Base-by-base conservation (phyloP, 257 asterid species). In the Verbena officinalis region DNA sequence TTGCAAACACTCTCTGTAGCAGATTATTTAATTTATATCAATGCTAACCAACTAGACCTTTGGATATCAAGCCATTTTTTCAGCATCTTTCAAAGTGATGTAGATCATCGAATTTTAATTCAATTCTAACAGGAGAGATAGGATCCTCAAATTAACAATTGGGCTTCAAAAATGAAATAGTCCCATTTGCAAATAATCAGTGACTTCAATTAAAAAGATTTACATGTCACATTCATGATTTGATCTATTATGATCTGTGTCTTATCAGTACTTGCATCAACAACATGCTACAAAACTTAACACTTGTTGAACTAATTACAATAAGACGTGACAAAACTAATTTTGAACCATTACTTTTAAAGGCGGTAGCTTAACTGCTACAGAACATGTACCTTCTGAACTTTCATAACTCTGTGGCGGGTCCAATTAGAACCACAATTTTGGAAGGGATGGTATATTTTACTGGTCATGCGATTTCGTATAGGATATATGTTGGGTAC, bases 11-110 rank as follows among this genome's bases (percentile, higher is more conserved):
- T 67, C n/a, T n/a, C 22, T 38, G 30, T 34, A 21, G 12, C 46
- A 59, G 45, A 48, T 22, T 59, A 20, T n/a, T n/a, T 68, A 44
- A 55, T 54, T 66, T 16, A 7, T 21, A 54, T 52, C 48, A 20
- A 15, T 10, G 31, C 13, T 55, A 27, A 51, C 15, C 19, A 30
- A 38, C 14, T 19, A 3, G 17, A 4, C 21, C 11, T 15, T 16
- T 65, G 59, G 22, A 16, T 39, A 21, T 9, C 12, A 23, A 4
- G 59, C 22, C 15, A 19, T 21, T 22, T 7, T 15, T 21, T 21
- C 48, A 44, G 51, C 30, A 45, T 45, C 44, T 55, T 55, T 39
- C 49, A 8, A 55, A 15, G 20, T 53, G 59, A 40, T 55, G 14
- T 52, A 54, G 43, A 55, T 14, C 60, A 60, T 30, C 17, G 56